Conservation (phyloP, 1,284 basidiomycete genomes). For the Trametes polyzona region DNA sequence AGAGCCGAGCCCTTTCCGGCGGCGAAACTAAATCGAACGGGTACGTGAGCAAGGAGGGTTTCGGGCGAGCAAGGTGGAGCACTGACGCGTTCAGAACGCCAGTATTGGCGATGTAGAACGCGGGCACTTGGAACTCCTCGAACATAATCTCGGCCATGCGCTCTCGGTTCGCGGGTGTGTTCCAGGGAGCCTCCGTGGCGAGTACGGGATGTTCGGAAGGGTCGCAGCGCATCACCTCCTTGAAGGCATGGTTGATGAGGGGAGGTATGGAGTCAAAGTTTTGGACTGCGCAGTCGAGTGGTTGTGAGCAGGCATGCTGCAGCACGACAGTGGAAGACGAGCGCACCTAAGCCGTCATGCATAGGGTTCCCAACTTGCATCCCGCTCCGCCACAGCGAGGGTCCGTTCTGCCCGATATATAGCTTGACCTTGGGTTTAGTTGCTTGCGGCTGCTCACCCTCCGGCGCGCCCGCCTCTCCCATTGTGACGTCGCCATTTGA, state of each 20-base stretch:
- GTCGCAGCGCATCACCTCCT: conserved; percentile 74
- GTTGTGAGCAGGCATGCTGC: not conserved
- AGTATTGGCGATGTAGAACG: conserved; percentile 96
- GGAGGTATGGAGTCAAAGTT: conserved; percentile 80
- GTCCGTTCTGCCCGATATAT: conserved; percentile 90
- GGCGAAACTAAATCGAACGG: conserved; percentile 88
- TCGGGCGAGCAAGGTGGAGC: not conserved
- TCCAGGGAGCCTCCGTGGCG: conserved; percentile 97
- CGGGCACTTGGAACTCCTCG: conserved; percentile 93
- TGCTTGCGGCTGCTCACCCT: conserved; percentile 32
- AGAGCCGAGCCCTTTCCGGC: conserved; percentile 96
- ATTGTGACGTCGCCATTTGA: conserved; percentile 56
- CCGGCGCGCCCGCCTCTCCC: conserved; percentile 48
- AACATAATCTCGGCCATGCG: conserved; percentile 96
- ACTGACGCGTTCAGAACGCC: conserved; percentile 94
- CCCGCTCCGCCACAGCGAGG: conserved; percentile 87
- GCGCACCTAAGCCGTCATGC: conserved; percentile 82
- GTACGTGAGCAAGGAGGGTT: not conserved
- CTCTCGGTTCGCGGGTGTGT: conserved; percentile 87
- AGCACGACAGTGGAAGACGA: not conserved
- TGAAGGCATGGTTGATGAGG: conserved; percentile 78
- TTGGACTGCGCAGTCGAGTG: conserved; percentile 53
- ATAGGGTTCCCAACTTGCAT: conserved; percentile 91
- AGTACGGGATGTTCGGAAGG: conserved; percentile 89
- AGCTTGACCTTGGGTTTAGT: conserved; percentile 57